Base-by-base conservation (phyloP, 1,139 yeast genomes). In the Zygoascus sp. region DNA sequence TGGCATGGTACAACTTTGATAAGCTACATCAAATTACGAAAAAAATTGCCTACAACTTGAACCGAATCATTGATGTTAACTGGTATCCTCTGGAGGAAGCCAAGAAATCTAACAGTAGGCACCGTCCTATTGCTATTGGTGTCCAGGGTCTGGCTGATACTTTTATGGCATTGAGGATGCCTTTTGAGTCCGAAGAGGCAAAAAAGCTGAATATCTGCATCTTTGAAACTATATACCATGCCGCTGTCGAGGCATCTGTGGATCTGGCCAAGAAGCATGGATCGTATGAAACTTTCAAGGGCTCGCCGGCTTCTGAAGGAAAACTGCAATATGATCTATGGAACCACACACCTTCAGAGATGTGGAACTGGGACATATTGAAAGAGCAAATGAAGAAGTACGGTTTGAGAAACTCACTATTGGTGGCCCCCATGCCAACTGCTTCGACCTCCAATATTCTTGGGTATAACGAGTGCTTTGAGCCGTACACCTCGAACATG, bases 401-500 rank as follows among this genome's bases (percentile, higher is more conserved):
- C 60, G 94, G 94, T 22, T 58, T 84, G 42, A 69, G 92, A 55
- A 84, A 84, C 70, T 83, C 92, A 10, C 68, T 84, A 52, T 68
- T 84, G 47, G 83, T 83, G 38, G 94, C 87, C 0, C 89, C 90
- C 40, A 84, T 84, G 94, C 94, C 94, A 22, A 84, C 94, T n/a
- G 92, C 92, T 1, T 82, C 90, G 0, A 84, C 94, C 1, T 83
- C 92, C 6, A 90, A 83, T 64, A 83, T 84, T 49, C 69, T 84
- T 53, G 94, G 92, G 27, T 81, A 76, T 70, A 83, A 80, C 57
- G 92, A 84, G 64, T 83, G 90, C 59, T 82, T 84, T 63, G 94
- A 84, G 62, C 92, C 94, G 19, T 77, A 78, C 61, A 83, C 92
- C 5, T 82, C 90, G n/a, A 84, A 84, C 65, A 78, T 83, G 57